These are phyloP conservation scores for Pythium chondricola DNA, from an alignment of 352 stramenopile species.

Conservation along the genomic window DNA sequence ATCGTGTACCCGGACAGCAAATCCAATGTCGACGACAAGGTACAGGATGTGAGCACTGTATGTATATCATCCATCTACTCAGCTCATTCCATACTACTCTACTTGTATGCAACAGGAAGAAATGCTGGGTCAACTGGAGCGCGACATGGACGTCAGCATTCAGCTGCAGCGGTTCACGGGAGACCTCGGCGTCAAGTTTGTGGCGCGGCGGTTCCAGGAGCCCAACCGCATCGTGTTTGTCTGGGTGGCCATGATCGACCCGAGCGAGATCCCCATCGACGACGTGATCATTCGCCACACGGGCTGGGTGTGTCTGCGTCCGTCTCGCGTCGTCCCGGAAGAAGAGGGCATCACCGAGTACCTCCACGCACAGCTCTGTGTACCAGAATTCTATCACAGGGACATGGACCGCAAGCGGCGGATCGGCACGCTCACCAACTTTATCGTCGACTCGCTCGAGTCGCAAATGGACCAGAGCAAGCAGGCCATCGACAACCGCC, in stretches of 20 bases:
- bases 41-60: too few relatives aligned
- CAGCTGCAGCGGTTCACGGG: constrained; percentile 10
- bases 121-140: neutral
- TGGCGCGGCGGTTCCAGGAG: constrained; percentile 5
- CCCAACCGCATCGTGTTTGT: constrained; percentile 11
- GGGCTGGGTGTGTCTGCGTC: constrained; percentile 7
- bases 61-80: too few relatives aligned
- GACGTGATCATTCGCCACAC: constrained; percentile 10
- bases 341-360: constrained; percentile 2
- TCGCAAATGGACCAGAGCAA: constrained; percentile 3
- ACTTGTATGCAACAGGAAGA: neutral
- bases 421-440: constrained; percentile 13
- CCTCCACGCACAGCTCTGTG: constrained; percentile 2
- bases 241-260: constrained; percentile 9
- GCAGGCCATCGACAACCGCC: constrained; percentile 6
- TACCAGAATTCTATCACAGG: constrained; percentile 6
- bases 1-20: neutral
- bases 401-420: constrained; percentile 6
- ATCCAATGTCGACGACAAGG: neutral
- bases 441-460: constrained; percentile 2
- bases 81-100: too few relatives aligned
- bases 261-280: constrained; percentile 9
- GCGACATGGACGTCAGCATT: constrained; percentile 4
- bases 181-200: constrained; percentile 1
- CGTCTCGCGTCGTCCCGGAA: neutral